Conservation (phyloP, 2,329 filamentous ascomycete species). For the Verticillium tricorpus region DNA sequence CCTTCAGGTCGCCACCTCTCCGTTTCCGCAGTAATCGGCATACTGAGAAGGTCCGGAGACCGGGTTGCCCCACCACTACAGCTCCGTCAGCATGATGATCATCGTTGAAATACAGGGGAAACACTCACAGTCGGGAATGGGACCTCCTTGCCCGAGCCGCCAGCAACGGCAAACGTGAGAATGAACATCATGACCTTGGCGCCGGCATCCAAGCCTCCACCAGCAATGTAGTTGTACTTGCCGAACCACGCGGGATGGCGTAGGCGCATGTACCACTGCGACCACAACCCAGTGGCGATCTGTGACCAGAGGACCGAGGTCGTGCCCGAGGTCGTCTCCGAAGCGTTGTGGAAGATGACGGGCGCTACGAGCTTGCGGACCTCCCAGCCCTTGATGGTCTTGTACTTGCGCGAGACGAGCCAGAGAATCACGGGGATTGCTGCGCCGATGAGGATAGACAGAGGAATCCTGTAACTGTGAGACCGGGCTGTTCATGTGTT, state of each 20-base stretch:
- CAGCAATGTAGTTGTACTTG: slow-evolving; percentile 20
- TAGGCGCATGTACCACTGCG: slow-evolving; percentile 22
- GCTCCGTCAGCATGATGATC: neutral
- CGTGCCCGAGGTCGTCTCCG: slow-evolving; percentile 10
- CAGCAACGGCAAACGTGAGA: slow-evolving; percentile 14
- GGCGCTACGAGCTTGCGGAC: slow-evolving; percentile 8
- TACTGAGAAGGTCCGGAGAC: slow-evolving; percentile 8
- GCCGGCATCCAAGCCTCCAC: slow-evolving; percentile 14
- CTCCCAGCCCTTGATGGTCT: slow-evolving; percentile 10
- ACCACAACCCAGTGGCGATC: slow-evolving; percentile 27
- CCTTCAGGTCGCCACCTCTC: neutral
- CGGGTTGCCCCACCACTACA: slow-evolving; percentile 8
- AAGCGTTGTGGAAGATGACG: slow-evolving; percentile 11
- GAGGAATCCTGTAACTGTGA: slow-evolving; percentile 28
- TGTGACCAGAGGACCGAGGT: slow-evolving; percentile 11
- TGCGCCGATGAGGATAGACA: slow-evolving; percentile 32
- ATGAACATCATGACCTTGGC: slow-evolving; percentile 18
- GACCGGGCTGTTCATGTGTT: slow-evolving; percentile 29
- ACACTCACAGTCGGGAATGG: slow-evolving; percentile 11
- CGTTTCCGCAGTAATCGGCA: slow-evolving; percentile 9
- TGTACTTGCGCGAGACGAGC: slow-evolving; percentile 8
- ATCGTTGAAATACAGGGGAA: neutral
- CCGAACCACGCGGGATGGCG: slow-evolving; percentile 19
- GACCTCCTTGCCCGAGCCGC: slow-evolving; percentile 12
- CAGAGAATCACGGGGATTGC: slow-evolving; percentile 4